Percentiles rank a stretch among this genome's conserved stretches.
These are phyloP conservation scores for Fusarium torreyae DNA, from an alignment of 2,329 filamentous ascomycete species.

Conservation along the genomic window DNA sequence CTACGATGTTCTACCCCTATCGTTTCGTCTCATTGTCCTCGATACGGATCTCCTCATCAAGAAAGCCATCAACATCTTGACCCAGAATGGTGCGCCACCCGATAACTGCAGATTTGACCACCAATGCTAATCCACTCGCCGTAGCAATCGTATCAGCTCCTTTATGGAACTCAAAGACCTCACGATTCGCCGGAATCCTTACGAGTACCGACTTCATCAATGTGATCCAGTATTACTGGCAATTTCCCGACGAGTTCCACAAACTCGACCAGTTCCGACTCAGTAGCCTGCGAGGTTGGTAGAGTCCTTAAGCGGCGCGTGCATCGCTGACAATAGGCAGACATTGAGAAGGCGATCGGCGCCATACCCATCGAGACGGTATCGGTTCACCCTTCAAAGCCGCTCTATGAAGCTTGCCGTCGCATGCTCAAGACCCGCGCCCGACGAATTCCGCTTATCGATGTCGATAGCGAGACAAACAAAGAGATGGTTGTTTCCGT, in stretches of 20 bases:
- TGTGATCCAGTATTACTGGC: constrained; percentile 98
- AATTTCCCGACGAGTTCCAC: constrained; percentile 90
- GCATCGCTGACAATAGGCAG: constrained; percentile 62
- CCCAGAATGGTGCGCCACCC: constrained; percentile 83
- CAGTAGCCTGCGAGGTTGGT: constrained; percentile 87
- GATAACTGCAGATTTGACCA: constrained; percentile 6
- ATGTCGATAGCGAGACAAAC: constrained; percentile 93
- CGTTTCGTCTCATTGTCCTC: constrained; percentile 94
- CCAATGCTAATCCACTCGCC: constrained; percentile 35
- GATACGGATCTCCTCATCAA: constrained; percentile 96
- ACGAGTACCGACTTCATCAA: constrained; percentile 99
- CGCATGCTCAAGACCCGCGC: constrained; percentile 95
- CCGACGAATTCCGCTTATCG: constrained; percentile 92
- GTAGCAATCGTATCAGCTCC: constrained; percentile 96
- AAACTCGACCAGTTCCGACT: constrained; percentile 95
- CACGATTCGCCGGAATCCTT: constrained; percentile 92
- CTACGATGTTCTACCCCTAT: constrained; percentile 97
- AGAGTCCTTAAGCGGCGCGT: not conserved
- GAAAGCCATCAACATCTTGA: constrained; percentile 95
- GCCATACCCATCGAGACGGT: constrained; percentile 93
- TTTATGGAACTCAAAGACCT: constrained; percentile 94
- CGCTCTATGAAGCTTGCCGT: constrained; percentile 94
- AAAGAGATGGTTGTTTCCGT: constrained; percentile 95
- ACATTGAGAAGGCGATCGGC: constrained; percentile 94
- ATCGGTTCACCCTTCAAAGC: constrained; percentile 91